These are phyloP conservation scores for Purshia tridentata DNA, from an alignment of 306 rosid species.

Conservation along the genomic window DNA sequence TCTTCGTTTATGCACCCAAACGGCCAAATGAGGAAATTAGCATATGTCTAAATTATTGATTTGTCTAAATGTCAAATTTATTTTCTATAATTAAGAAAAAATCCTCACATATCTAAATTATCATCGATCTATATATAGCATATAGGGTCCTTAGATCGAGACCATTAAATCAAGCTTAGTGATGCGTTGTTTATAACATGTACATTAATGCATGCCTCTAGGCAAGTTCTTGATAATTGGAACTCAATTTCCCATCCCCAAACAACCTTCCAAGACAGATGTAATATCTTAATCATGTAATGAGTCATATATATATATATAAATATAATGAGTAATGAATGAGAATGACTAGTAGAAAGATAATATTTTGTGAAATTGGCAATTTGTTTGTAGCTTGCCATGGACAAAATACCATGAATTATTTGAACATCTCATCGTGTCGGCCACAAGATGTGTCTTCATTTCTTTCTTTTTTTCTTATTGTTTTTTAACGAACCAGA, in stretches of 20 bases:
- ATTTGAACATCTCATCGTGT: slow-evolving; percentile 6
- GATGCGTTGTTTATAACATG: neutral
- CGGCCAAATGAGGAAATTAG: too few species aligned
- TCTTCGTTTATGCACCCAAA: too few species aligned
- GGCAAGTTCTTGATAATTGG: neutral
- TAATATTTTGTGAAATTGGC: neutral
- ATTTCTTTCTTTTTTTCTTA: too few species aligned
- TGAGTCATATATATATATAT: too few species aligned
- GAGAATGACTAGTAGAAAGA: neutral
- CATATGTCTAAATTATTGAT: too few species aligned
- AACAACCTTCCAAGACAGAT: neutral
- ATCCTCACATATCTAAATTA: too few species aligned
- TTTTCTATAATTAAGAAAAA: too few species aligned
- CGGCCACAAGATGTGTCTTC: slow-evolving; percentile 10
- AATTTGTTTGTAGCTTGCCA: neutral
- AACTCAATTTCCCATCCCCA: neutral
- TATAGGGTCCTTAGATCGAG: too few species aligned
- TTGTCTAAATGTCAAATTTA: too few species aligned
- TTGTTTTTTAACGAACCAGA: too few species aligned
- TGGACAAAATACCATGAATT: slow-evolving; percentile 12
- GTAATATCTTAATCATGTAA: neutral
- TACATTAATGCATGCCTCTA: neutral
- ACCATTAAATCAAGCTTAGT: too few species aligned
- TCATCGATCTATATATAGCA: too few species aligned
- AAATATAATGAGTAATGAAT: neutral